phyloP scores from a whole-genome alignment of 139 green algal genomes.

The Chlorella ohadii region DNA sequence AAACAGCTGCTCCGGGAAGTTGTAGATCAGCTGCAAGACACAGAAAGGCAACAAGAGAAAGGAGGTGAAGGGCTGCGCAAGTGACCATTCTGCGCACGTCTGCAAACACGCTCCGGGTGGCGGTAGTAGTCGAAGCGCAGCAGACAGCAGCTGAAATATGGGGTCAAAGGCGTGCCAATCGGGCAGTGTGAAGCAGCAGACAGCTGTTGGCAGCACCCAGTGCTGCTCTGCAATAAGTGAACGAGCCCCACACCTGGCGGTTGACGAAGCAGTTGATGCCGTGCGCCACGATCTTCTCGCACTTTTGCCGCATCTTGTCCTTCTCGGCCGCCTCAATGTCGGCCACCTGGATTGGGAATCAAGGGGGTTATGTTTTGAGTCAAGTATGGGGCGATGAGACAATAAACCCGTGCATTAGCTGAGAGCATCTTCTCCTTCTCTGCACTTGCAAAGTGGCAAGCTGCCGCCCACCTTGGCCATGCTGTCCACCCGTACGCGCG shows the following conservation, averaged over 20 bases:
- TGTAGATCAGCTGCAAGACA: constrained; percentile 83
- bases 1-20: constrained; percentile 97
- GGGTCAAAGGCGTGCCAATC: no score
- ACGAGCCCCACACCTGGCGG: constrained; percentile 84
- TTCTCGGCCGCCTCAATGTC: constrained; percentile 91
- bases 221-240: no score
- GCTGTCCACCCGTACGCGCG: constrained; percentile 78
- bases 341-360: no score
- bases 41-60: constrained; percentile 40
- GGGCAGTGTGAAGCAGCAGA: no score
- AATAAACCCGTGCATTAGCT: no score
- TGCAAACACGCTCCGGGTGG: not conserved
- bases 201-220: no score
- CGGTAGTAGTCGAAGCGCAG: not conserved
- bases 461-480: constrained; percentile 83
- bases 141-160: no score
- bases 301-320: constrained; percentile 97
- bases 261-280: constrained; percentile 99
- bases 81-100: no score
- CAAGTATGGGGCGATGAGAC: no score
- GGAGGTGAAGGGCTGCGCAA: constrained; percentile 98
- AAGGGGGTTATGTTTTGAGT: no score
- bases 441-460: no score
- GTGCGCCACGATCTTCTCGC: constrained; percentile 90
- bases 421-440: no score